phyloP scores from a whole-genome alignment of 441 rosid species.

The Populus trichocarpa region DNA sequence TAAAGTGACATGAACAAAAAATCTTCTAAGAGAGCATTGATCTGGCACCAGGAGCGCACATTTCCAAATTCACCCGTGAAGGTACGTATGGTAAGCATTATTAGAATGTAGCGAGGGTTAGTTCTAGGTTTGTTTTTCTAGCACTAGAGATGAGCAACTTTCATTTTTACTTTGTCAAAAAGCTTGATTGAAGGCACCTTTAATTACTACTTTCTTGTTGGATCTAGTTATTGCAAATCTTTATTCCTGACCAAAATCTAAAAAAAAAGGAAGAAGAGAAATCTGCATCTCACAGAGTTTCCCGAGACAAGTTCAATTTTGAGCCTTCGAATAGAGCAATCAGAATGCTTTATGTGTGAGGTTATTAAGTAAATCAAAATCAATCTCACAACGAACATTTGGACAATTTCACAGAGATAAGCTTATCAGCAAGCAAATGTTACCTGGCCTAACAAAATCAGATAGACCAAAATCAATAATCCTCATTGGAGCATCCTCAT shows the following conservation, averaged over 20 bases:
- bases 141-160: not conserved
- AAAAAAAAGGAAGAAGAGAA: not conserved
- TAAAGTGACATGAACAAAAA: not conserved
- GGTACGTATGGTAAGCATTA: not conserved
- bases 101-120: not conserved
- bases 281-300: not conserved
- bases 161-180: not conserved
- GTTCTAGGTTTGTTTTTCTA: not conserved
- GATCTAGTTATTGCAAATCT: not conserved
- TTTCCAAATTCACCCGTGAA: not conserved
- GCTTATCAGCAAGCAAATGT: not conserved
- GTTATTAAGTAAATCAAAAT: not conserved
- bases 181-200: not conserved
- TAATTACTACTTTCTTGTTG: not conserved
- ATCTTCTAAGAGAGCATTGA: not conserved
- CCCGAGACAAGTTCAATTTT: not conserved
- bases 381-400: not conserved
- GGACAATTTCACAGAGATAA: not conserved
- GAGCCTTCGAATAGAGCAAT: not conserved
- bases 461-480: conserved; percentile 92
- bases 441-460: conserved; percentile 87
- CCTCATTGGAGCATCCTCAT: conserved; percentile 81
- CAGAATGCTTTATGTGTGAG: not conserved
- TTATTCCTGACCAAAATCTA: not conserved
- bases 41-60: not conserved